Base-by-base conservation (phyloP, 257 asterid species). In the Cordia subcordata region DNA sequence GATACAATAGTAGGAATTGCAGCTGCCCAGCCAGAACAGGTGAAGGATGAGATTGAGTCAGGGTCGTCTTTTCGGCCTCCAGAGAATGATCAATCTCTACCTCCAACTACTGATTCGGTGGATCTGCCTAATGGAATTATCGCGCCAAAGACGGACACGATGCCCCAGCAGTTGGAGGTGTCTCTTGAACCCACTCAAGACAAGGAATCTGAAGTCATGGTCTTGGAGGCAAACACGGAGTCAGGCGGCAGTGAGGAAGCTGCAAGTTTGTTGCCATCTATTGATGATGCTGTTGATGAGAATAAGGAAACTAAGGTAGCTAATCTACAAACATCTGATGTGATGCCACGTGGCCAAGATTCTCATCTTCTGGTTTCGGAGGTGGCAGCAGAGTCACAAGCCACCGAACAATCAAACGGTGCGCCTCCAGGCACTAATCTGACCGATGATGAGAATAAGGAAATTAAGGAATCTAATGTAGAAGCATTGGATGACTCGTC, bases 1-100 rank as follows among this genome's bases (percentile, higher is more conserved):
- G 57, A 53, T 49, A 0, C 21, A 15, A 20, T 18, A 20, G 10
- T 49, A 11, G 54, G 21, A 8, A 18, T 5, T 49, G 13, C 27
- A 18, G 27, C 0, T 53, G 57, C 57, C 9, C 4, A 42, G 47
- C 14, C 15, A 42, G 57, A 49, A 23, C 49, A n/a, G 23, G 60
- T 10, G 37, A 27, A 18, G 20, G 18, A 12, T 37, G 22, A 67
- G 5, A 17, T 38, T 23, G 44, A 67, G 21, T 46, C 71, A 8
- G 49, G 15, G 18, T 11, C 60, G 15, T 38, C 47, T 50, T 8
- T n/a, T 39, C 46, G 8, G 15, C 6, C 50, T 27, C 20, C 0
- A 3, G 62, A 67, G 54, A 35, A 45, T 37, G 57, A 56, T 49
- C 55, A 60, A 12, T 47, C 72, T 38, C 51, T 55, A 22, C 58